Evolutionary conservation across 495 filamentous ascomycete genomes (phyloP), one percentile per base, ranked within the genome.

Genomic region (Neurospora sp.): DNA sequence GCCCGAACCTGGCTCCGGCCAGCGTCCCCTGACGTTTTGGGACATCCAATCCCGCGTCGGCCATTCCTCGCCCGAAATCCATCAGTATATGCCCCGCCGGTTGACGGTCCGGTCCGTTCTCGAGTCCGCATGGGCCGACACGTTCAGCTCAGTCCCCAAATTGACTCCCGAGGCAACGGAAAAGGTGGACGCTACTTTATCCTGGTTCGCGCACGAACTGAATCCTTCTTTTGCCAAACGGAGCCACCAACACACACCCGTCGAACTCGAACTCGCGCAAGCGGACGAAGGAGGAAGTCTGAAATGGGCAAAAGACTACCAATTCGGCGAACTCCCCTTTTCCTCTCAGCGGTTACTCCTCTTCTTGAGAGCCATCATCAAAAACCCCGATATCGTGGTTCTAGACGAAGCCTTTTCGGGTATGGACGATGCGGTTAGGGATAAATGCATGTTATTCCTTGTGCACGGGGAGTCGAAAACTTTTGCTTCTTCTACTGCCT

Each of bases 341-440:
- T 90, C 89, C 7, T 89, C 93, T 1, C 96, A 99, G 81, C 90
- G 94, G 31, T 85, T 98, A 8, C 86, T 91, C 11, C 88, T 99
- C 3, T 96, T 98, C 81, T 83, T 98, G 38, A 89, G 96, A 8
- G 92, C 95, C 18, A 83, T 96, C 41, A 88, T 96, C 76, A 92
- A 94, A 75, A 87, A 87, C 72, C 93, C 94, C 0, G 95, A 98
- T 74, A 87, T 99, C 60, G 86, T 98, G 39, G 92, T 99, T 44
- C 88, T 98, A 3, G 96, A 98, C 77, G 96, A 99, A 81, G 90
- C 96, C 0, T 96, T 97, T 77, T 93, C 92, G 62, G 94, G 95
- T 38, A 93, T 99, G 90, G 90, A 95, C 74, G 89, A 91, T 46
- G 85, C 84, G 0, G 88, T 96, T n/a, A 87, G 94, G 16, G 91